Conservation (phyloP, 768 basidiomycete genomes). For the Naganishia kalamii region DNA sequence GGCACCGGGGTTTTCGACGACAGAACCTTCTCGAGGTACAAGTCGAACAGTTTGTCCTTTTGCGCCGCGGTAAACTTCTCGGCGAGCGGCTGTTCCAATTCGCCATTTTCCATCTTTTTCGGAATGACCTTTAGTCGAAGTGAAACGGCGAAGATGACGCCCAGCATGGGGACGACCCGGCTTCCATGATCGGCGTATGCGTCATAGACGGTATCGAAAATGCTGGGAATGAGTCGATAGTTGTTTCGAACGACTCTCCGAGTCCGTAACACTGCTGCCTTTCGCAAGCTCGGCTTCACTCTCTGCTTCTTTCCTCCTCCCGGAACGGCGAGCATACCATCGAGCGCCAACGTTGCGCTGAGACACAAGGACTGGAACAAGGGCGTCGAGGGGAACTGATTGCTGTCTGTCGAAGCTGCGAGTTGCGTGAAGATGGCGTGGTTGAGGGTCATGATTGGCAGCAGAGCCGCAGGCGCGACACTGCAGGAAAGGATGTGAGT, state of each 20-base stretch:
- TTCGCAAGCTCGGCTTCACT: conserved; percentile 29
- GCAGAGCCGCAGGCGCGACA: conserved; percentile 28
- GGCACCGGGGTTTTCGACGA: conserved; percentile 63
- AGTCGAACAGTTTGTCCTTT: conserved; percentile 55
- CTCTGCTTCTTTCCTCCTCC: conserved; percentile 27
- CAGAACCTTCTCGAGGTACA: conserved; percentile 60
- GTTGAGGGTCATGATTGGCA: conserved; percentile 32
- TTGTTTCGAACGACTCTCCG: conserved; percentile 17
- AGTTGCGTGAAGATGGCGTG: conserved; percentile 30
- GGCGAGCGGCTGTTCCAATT: conserved; percentile 51
- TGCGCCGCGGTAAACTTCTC: conserved; percentile 42
- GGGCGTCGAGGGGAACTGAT: conserved; percentile 22
- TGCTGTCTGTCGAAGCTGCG: conserved; percentile 21
- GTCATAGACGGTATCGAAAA: conserved; percentile 12
- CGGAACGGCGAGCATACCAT: conserved; percentile 31
- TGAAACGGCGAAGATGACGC: conserved; percentile 56
- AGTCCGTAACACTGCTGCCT: conserved; percentile 19
- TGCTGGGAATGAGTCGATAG: conserved; percentile 5
- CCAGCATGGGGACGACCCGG: conserved; percentile 14
- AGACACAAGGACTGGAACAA: conserved; percentile 33
- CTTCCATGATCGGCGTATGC: not conserved
- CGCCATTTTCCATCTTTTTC: conserved; percentile 46
- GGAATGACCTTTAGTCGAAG: conserved; percentile 52
- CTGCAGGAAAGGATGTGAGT: not conserved
- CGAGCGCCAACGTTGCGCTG: conserved; percentile 33